Base-by-base conservation (phyloP, 352 stramenopile species). In the Phytophthora colocasiae region DNA sequence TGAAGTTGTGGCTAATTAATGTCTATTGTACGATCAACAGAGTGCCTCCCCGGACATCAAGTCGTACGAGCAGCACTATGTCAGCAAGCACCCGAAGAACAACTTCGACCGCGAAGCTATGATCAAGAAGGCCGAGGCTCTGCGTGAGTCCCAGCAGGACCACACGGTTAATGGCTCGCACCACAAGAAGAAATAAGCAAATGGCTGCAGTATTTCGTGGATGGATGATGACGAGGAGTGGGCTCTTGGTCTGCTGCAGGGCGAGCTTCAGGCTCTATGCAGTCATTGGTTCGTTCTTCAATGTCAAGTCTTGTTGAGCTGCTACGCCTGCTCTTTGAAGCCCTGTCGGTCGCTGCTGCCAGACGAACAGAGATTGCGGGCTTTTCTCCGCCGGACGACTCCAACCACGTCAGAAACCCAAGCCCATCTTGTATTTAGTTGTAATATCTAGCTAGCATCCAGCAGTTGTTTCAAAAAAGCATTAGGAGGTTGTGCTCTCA, bases 31-130 rank as follows among this genome's bases (percentile, higher is more conserved):
- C 29, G 29, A 34, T 10, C 29, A 9, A 57, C 49, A 89, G 80
- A 88, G 69, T 38, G 63, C 78, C 12, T 88, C 79, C 17, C 81
- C 81, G 0, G 81, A 90, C 62, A 88, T 87, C 43, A 90, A 87
- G 68, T 83, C 64, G 22, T 84, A 80, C 52, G 78, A 87, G 58
- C 63, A 72, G 51, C 81, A 90, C 66, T 90, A 88, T 61, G 19
- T 38, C 12, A 87, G 75, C 67, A 90, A 88, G 65, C 81, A 90
- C 57, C 78, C 79, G 6, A 90, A 88, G 62, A 61, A 65, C 14
- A 10, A 47, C 7, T 90, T 90, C 50, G 63, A 88, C 63, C 79
- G 80, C 31, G 81, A 87, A 0, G 77, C 57, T n/a, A 67, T 85
- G 52, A 54, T 89, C 27, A 26, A 49, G 15, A 82, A 78, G 51